Evolutionary conservation across 2,329 filamentous ascomycete genomes (phyloP), one percentile per base, ranked within the genome.

Genomic region (Venturia oleaginea): DNA sequence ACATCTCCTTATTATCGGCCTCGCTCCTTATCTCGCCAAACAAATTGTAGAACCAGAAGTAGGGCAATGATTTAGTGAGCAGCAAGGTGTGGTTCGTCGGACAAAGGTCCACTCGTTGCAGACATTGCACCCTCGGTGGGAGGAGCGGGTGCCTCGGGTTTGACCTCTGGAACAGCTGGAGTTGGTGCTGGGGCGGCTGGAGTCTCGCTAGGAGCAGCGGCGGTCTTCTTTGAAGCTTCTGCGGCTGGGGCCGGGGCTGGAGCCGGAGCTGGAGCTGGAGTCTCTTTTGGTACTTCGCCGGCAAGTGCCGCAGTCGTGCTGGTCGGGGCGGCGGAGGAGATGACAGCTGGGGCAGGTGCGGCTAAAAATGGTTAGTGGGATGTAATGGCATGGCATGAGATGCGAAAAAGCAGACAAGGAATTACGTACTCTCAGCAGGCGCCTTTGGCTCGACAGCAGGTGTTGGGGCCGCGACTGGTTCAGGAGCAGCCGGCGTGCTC

Each of bases 111-210:
- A 34, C 40, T 48, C 42, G 61, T 62, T 19, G 40, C 60, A 46
- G 40, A 46, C 60, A 62, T 62, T 7, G 30, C 24, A n/a, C 43
- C 60, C 6, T 46, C 60, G 24, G 40, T n/a, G 3, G 62, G 62
- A 54, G 62, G 48, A 19, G 62, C 62, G 15, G 48, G 62, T 34
- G 62, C 24, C 32, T 63, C 62, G 46, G 62, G 32, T 13, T 40
- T 46, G 32, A 30, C 27, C 32, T 40, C 48, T 24, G 62, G 46
- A 40, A 13, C 34, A 60, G 34, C n/a, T 27, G 32, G 13, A 60
- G 55, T 59, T 19, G 59, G 59, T 11, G n/a, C 48, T 37, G 61
- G 27, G 32, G 46, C 42, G 24, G 61, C 34, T 32, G 46, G 61
- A 15, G 46, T 62, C 60, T 48, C 60, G n/a, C 40, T 62, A 48